Evolutionary conservation across 2,329 filamentous ascomycete species (phyloP).

Genomic region (Colletotrichum gloeosporioides): DNA sequence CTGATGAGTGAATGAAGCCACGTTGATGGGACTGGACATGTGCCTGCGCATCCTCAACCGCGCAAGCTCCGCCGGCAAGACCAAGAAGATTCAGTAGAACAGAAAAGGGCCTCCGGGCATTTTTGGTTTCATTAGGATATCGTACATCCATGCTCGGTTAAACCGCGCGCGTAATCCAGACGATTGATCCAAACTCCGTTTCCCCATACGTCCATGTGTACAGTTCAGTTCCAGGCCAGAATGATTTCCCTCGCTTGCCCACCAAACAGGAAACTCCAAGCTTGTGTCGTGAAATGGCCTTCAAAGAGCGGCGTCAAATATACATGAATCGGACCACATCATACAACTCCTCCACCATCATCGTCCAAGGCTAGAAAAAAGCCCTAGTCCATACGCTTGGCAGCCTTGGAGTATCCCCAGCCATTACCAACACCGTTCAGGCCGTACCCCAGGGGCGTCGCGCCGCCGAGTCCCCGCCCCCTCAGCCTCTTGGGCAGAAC

Average conservation of each 20-base stretch:
- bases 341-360: neutral
- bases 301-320: neutral
- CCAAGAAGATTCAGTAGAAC: slow-evolving; percentile 47
- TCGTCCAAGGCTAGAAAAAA: neutral
- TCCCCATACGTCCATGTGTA: neutral
- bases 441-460: slow-evolving; percentile 59
- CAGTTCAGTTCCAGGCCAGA: neutral
- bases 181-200: slow-evolving; percentile 5
- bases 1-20: slow-evolving; percentile 40
- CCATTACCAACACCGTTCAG: slow-evolving; percentile 60
- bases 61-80: slow-evolving; percentile 33
- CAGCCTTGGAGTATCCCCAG: slow-evolving; percentile 64
- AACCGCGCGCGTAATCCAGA: neutral
- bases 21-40: slow-evolving; percentile 60
- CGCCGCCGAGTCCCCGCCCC: slow-evolving; percentile 57
- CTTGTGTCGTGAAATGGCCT: neutral
- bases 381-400: slow-evolving; percentile 55
- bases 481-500: slow-evolving; percentile 60
- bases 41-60: slow-evolving; percentile 54
- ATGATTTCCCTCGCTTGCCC: neutral
- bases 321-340: slow-evolving; percentile 18
- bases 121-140: slow-evolving; percentile 13
- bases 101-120: neutral
- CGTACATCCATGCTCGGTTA: neutral
- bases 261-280: neutral